A percentile compares a stretch with the other conserved stretches of the same genome.
phyloP scores from a whole-genome alignment of 1,284 basidiomycete species.

The Pseudozyma thailandica region DNA sequence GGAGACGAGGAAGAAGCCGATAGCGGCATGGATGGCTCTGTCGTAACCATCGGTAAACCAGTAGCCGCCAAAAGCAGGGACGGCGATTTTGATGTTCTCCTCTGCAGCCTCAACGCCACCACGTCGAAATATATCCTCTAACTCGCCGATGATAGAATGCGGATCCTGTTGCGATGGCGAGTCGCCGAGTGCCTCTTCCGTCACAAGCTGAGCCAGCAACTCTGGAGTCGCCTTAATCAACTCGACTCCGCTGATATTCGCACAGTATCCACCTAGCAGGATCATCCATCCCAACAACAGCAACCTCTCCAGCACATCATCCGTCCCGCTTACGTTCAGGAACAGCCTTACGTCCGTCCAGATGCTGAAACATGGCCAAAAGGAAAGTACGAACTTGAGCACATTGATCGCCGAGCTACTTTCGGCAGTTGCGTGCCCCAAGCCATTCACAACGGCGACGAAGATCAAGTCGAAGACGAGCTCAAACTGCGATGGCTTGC shows the following conservation, averaged over 20 bases:
- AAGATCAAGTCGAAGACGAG: constrained; percentile 67
- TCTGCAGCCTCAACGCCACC: not conserved
- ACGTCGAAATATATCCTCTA: constrained; percentile 27
- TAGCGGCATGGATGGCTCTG: constrained; percentile 45
- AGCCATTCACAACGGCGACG: constrained; percentile 54
- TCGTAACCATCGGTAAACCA: constrained; percentile 58
- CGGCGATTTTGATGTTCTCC: constrained; percentile 18
- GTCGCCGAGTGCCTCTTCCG: constrained; percentile 13
- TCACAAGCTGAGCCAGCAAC: constrained; percentile 20
- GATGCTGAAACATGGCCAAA: constrained; percentile 62
- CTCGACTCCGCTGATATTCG: constrained; percentile 57
- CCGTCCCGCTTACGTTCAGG: constrained; percentile 64
- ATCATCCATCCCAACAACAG: constrained; percentile 64
- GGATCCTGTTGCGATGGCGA: constrained; percentile 13
- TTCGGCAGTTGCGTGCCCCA: constrained; percentile 60
- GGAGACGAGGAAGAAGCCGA: constrained; percentile 62
- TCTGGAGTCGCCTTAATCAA: constrained; percentile 39
- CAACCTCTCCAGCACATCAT: constrained; percentile 63
- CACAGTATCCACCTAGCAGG: constrained; percentile 63
- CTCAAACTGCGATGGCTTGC: constrained; percentile 64
- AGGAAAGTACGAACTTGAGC: constrained; percentile 64
- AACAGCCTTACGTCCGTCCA: constrained; percentile 62
- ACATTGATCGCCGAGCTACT: constrained; percentile 60
- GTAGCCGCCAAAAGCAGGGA: constrained; percentile 36
- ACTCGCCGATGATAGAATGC: constrained; percentile 12